These are phyloP conservation scores for Venturiaceae sp. DNA, from an alignment of 2,329 filamentous ascomycete species.

Conservation along the genomic window DNA sequence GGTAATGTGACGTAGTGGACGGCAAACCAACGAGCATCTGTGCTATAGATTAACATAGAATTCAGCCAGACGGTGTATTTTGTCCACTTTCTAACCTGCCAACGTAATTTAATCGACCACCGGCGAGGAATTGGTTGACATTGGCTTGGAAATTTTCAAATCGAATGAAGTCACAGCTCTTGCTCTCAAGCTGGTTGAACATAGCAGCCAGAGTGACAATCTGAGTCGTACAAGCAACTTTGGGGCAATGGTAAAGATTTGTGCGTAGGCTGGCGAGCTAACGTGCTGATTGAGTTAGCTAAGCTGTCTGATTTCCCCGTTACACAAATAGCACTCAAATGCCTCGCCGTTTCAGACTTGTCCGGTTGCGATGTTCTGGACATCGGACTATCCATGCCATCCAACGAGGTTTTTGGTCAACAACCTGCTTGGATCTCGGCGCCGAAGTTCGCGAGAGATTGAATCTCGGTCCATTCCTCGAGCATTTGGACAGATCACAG, in stretches of 20 bases:
- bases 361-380: constrained; percentile 26
- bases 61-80: too few relatives aligned
- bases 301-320: constrained; percentile 28
- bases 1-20: too few relatives aligned
- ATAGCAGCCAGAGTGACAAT: constrained; percentile 30
- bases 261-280: constrained; percentile 41
- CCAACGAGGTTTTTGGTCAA: constrained; percentile 45
- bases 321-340: constrained; percentile 48
- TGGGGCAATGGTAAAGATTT: constrained; percentile 35
- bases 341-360: constrained; percentile 34
- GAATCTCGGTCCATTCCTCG: constrained; percentile 35
- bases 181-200: constrained; percentile 37
- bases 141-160: constrained; percentile 29
- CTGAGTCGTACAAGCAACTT: constrained; percentile 24
- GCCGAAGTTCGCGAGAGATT: constrained; percentile 36
- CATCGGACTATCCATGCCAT: constrained; percentile 24
- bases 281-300: constrained; percentile 42
- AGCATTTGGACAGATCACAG: constrained; percentile 39
- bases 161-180: constrained; percentile 28
- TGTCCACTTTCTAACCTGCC: too few relatives aligned
- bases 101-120: too few relatives aligned
- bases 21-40: too few relatives aligned
- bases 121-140: background rate
- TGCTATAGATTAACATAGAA: too few relatives aligned
- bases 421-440: constrained; percentile 35